Conservation (phyloP, 2,329 filamentous ascomycete genomes). For the Cyphellophora attinorum region DNA sequence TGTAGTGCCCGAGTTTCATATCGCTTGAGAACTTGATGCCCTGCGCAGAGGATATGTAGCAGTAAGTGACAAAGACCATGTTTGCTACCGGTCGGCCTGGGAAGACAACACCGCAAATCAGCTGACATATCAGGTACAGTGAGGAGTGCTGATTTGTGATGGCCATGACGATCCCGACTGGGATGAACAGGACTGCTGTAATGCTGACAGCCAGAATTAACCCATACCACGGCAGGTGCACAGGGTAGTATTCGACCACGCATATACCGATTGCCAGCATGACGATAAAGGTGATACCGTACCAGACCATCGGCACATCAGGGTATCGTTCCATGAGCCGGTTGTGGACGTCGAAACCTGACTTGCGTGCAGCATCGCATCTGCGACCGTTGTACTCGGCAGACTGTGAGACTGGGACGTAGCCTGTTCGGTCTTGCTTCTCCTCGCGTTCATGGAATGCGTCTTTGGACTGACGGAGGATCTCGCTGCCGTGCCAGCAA, state of each 20-base stretch:
- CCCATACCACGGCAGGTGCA: conserved; percentile 80
- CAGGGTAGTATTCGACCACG: conserved; percentile 72
- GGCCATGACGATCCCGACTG: conserved; percentile 86
- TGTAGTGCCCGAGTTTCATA: conserved; percentile 62
- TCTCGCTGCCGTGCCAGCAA: conserved; percentile 78
- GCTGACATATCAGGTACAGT: conserved; percentile 77
- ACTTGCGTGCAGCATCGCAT: conserved; percentile 2
- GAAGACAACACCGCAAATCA: conserved; percentile 73
- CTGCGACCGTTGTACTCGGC: conserved; percentile 2
- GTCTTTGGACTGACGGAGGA: conserved; percentile 64
- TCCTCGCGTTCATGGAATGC: conserved; percentile 55
- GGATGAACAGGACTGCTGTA: conserved; percentile 74
- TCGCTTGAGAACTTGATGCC: conserved; percentile 84
- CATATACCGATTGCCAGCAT: conserved; percentile 77
- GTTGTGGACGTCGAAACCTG: conserved; percentile 70
- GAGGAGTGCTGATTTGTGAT: conserved; percentile 84
- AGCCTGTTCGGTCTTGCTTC: conserved; percentile 38
- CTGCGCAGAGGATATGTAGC: conserved; percentile 80
- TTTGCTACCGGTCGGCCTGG: conserved; percentile 80
- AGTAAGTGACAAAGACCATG: conserved; percentile 89
- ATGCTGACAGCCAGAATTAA: conserved; percentile 69
- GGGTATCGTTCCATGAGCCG: conserved; percentile 74
- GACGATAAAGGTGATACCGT: conserved; percentile 61
- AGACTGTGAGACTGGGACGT: conserved; percentile 40
- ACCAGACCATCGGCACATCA: conserved; percentile 75